Base-by-base conservation (phyloP, 495 filamentous ascomycete species). In the Astrothelium macrocarpum region DNA sequence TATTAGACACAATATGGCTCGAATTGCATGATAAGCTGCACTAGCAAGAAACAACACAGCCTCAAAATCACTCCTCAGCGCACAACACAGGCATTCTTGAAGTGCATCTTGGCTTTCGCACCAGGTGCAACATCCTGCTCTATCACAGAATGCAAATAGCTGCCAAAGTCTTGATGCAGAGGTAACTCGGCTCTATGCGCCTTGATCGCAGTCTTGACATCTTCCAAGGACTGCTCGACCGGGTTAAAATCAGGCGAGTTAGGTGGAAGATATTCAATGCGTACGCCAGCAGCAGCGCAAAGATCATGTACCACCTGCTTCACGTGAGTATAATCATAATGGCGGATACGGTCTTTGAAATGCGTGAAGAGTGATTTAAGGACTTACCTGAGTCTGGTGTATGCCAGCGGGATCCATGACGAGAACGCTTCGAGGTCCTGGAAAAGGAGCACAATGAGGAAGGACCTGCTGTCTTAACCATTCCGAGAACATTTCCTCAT, bases 191-290 rank as follows among this genome's bases (percentile, higher is more conserved):
- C 26, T 39, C 20, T 32, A n/a, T 62, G 60, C 18, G 20, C 0
- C 42, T 49, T 32, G 18, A 62, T 43, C 11, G 16, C 36, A 20
- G 28, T 12, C 39, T 62, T 62, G 42, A 62, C 18, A 31, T 32
- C 60, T 12, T 49, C 28, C 7, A 62, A 28, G 2, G 60, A 45
- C 34, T 43, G 42, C 42, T 62, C 42, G 23, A 62, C 45, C 42
- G 60, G 60, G 29, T 62, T 62, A 39, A 62, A 62, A n/a, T 62
- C 42, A 5, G 60, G 60, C 18, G 60, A 62, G n/a, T 62, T 45
- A 11, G 42, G 60, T 31, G 60, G 60, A 3, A 62, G 26, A 46
- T 62, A 62, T 31, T 62, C 60, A 26, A 62, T 62, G 20, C 42
- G 42, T 2, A 62, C 42, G 42, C 60, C 49, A n/a, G 49, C 49